Evolutionary conservation across 208 protist genomes (phyloP), one percentile per base, ranked within the genome.

Genomic region (Acanthamoeba royreba): DNA sequence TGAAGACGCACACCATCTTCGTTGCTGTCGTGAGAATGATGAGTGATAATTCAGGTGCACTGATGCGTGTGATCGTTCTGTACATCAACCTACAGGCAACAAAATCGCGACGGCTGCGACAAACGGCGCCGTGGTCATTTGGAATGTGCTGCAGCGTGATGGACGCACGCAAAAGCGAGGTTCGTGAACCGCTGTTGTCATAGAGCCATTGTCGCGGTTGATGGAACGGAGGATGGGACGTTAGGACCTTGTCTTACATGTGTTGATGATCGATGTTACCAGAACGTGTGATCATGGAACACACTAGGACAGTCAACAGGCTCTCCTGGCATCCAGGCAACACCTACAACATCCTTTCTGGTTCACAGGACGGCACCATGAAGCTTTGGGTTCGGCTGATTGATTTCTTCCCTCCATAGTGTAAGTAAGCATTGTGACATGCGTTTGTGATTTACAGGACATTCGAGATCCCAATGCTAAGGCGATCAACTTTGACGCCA

Each of bases 41-140:
- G n/a, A n/a, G n/a, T n/a, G n/a, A n/a, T n/a, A n/a, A n/a, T 0
- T 42, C 33, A 40, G 22, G 28, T n/a, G n/a, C 58, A 31, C 13
- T 13, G 19, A 69, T 28, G 58, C 63, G 1, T 53, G 22, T 45
- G 28, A 17, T n/a, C 93, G 19, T 31, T 63, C 40, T n/a, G 11
- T 19, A 17, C 15, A 38, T 22, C 33, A 69, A 25, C 19, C 15
- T 1, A 31, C 58, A 97, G 96, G 58, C 77, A 93, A 96, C 81
- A 96, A 93, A 58, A 96, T 97, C n/a, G 96, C 96, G 31, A 97
- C 96, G 33, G 96, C 96, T n/a, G 96, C 96, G 35, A 97, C 96
- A n/a, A 97, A 97, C 86, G 96, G 96, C 28, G 94, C 96, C 11
- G 92, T 97, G 11, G 95, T 97, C 17, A 94, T 97, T 43, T 97